These are phyloP conservation scores for Cetraspora pellucida DNA, from an alignment of 192 early-diverging fungal species.

Conservation along the genomic window DNA sequence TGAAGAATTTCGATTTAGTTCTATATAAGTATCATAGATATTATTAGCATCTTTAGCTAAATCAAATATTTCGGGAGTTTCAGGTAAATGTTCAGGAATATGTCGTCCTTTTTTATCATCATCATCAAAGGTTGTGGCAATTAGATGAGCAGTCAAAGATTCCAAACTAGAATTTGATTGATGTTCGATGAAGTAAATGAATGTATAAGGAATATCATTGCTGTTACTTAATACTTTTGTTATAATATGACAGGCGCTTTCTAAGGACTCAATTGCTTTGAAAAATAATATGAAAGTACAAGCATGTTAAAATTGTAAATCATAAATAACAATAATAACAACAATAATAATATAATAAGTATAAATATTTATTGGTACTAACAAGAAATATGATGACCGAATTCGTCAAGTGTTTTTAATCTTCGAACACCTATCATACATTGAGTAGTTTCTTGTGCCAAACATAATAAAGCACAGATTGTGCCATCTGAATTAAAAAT, in stretches of 20 bases:
- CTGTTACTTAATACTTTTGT: not conserved
- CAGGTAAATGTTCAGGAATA: slow-evolving; percentile 3
- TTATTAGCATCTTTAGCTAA: not conserved
- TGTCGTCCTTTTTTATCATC: not conserved
- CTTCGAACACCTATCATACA: slow-evolving; percentile 38
- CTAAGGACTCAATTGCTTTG: too few relatives aligned
- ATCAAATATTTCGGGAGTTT: not conserved
- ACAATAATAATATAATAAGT: not conserved
- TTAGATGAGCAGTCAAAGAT: not conserved
- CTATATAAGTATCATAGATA: not conserved
- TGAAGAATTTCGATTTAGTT: not conserved
- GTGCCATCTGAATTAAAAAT: slow-evolving; percentile 39
- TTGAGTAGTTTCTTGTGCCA: slow-evolving; percentile 42
- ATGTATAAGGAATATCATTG: slow-evolving; percentile 6
- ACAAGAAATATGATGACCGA: slow-evolving; percentile 38
- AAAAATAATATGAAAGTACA: too few relatives aligned
- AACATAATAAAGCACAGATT: slow-evolving; percentile 34
- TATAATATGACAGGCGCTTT: too few relatives aligned
- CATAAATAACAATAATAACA: too few relatives aligned
- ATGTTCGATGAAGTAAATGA: slow-evolving; percentile 3
- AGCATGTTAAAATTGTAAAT: too few relatives aligned
- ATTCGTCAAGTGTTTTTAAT: slow-evolving; percentile 38
- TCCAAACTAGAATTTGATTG: not conserved
- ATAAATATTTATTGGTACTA: not conserved
- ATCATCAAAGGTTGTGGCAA: slow-evolving; percentile 18